Evolutionary conservation across 768 basidiomycete species (phyloP).

Genomic region (Psilocybe azurescens): DNA sequence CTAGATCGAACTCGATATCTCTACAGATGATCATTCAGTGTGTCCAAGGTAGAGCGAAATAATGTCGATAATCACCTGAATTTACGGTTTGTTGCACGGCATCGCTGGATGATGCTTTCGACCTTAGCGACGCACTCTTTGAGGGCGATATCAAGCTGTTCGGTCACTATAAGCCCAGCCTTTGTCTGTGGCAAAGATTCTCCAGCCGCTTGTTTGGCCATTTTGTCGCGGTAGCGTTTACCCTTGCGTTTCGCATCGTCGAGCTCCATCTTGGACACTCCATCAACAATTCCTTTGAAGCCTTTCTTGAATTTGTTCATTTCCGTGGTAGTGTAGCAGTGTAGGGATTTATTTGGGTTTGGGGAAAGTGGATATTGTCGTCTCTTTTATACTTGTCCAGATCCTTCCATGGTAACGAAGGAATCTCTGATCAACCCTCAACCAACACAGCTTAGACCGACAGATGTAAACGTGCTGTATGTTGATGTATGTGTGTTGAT

Average conservation of each 20-base stretch:
- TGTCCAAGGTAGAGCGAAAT: too few relatives aligned
- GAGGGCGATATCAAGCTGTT: constrained; percentile 55
- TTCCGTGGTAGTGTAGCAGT: background rate
- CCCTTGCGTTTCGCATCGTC: background rate
- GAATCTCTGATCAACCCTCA: background rate
- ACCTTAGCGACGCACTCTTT: constrained; percentile 51
- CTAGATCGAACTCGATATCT: constrained; percentile 62
- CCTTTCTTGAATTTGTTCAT: background rate
- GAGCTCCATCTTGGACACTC: background rate
- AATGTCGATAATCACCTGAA: constrained; percentile 45
- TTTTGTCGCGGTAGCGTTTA: background rate
- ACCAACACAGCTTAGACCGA: background rate
- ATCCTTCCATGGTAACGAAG: too few relatives aligned
- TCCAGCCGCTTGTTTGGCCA: background rate
- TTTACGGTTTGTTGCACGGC: constrained; percentile 49
- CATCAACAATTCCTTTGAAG: background rate
- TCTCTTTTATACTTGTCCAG: background rate
- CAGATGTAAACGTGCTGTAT: background rate
- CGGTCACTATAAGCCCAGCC: constrained; percentile 53
- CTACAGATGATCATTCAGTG: constrained; percentile 28
- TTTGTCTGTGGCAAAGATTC: constrained; percentile 21
- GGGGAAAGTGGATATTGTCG: background rate
- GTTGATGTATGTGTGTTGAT: background rate
- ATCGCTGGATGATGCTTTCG: constrained; percentile 48
- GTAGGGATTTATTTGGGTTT: background rate